A percentile compares a stretch with the other conserved stretches of the same genome.
Evolutionary conservation across 768 basidiomycete genomes (phyloP).

Genomic region (Lactarius pseudohatsudake): DNA sequence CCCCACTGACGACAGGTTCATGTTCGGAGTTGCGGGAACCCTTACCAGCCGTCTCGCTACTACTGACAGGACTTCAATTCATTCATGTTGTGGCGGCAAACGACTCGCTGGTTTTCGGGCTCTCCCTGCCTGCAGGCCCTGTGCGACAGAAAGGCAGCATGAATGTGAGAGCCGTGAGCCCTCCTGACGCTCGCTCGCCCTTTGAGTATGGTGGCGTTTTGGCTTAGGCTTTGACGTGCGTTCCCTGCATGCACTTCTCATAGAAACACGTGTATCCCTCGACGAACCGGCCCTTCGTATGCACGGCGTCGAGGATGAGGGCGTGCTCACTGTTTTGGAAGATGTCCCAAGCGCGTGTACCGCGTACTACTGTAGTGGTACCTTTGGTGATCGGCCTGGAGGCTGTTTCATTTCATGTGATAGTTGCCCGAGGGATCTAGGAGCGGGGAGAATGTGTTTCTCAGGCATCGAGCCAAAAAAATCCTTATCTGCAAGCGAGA

Average conservation of each 20-base stretch:
- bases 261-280: constrained; percentile 25
- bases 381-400: background rate
- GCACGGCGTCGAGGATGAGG: constrained; percentile 13
- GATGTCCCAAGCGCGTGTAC: constrained; percentile 5
- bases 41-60: no score
- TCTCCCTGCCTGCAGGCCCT: no score
- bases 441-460: background rate
- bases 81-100: background rate
- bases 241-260: constrained; percentile 18
- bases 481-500: constrained; percentile 16
- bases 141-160: background rate
- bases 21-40: background rate
- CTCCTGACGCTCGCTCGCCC: background rate
- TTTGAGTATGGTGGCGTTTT: background rate
- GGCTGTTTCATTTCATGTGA: constrained; percentile 22
- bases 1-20: background rate
- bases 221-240: constrained; percentile 2
- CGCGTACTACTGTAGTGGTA: background rate
- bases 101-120: background rate
- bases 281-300: constrained; percentile 6
- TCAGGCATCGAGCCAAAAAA: constrained; percentile 3
- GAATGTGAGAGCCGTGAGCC: background rate
- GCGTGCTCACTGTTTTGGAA: constrained; percentile 2
- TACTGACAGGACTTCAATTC: background rate
- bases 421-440: background rate